A percentile compares a stretch with the other conserved stretches of the same genome.
Evolutionary conservation across 2,329 filamentous ascomycete species (phyloP).

Genomic region (Tolypocladium album): DNA sequence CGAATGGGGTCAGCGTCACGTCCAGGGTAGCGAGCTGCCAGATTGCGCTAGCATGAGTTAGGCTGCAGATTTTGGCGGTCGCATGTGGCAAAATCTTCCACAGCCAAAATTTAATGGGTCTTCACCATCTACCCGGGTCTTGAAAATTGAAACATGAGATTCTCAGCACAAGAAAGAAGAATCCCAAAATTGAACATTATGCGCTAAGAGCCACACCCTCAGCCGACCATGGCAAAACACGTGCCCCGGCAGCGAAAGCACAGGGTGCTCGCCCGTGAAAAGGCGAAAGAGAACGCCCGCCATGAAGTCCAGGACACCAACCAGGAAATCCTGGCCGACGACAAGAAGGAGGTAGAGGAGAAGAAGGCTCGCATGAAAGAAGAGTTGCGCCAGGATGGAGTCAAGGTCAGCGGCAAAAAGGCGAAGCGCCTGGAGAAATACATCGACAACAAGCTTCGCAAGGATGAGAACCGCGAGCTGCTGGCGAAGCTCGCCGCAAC

Average conservation of each 20-base stretch:
- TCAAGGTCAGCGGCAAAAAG: slow-evolving; percentile 53
- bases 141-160: neutral
- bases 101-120: slow-evolving; percentile 23
- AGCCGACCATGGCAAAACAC: slow-evolving; percentile 39
- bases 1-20: neutral
- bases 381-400: slow-evolving; percentile 38
- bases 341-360: slow-evolving; percentile 41
- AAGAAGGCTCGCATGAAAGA: slow-evolving; percentile 45
- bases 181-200: neutral
- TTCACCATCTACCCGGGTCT: neutral
- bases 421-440: slow-evolving; percentile 58
- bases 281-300: slow-evolving; percentile 30
- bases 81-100: slow-evolving; percentile 20
- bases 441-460: slow-evolving; percentile 82
- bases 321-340: slow-evolving; percentile 21
- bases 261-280: slow-evolving; percentile 55
- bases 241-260: slow-evolving; percentile 58
- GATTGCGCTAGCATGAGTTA: slow-evolving; percentile 24
- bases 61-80: slow-evolving; percentile 23
- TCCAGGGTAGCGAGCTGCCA: slow-evolving; percentile 1
- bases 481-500: slow-evolving; percentile 71
- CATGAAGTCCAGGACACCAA: slow-evolving; percentile 27
- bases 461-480: slow-evolving; percentile 80
- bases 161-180: neutral
- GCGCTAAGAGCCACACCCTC: neutral